Conservation (phyloP, 2,329 filamentous ascomycete species). For the Emergomyces africanus region DNA sequence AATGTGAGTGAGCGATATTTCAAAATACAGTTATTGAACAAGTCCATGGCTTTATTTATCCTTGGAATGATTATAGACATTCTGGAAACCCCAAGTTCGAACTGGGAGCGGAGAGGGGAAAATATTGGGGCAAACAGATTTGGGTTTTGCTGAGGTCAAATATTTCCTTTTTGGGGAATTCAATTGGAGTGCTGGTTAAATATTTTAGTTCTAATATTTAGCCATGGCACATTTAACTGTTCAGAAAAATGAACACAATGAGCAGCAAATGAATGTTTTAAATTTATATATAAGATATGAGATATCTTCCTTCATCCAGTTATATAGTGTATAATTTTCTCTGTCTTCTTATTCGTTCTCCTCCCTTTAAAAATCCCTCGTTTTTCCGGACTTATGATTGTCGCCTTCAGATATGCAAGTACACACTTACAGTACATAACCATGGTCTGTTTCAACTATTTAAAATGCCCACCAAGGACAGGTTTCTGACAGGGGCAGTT, state of each 20-base stretch:
- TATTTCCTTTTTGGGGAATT: not conserved
- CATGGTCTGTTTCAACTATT: not conserved
- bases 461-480: not conserved
- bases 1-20: not conserved
- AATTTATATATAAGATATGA: no score
- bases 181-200: no score
- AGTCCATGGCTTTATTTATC: not conserved
- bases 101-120: not conserved
- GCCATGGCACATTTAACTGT: no score
- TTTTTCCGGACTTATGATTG: not conserved
- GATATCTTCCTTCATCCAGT: not conserved
- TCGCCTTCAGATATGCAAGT: not conserved
- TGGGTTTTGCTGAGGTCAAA: not conserved
- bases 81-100: not conserved
- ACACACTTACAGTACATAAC: not conserved
- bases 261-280: no score
- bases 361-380: not conserved
- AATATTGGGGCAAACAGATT: not conserved
- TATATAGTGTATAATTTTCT: no score
- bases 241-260: no score
- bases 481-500: not conserved
- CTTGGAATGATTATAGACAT: not conserved
- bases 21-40: not conserved
- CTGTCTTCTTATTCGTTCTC: not conserved
- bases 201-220: no score